Percentiles rank a stretch among this genome's conserved stretches.
Evolutionary conservation across 2,329 filamentous ascomycete species (phyloP).

Genomic region (Pseudonectria buxi): DNA sequence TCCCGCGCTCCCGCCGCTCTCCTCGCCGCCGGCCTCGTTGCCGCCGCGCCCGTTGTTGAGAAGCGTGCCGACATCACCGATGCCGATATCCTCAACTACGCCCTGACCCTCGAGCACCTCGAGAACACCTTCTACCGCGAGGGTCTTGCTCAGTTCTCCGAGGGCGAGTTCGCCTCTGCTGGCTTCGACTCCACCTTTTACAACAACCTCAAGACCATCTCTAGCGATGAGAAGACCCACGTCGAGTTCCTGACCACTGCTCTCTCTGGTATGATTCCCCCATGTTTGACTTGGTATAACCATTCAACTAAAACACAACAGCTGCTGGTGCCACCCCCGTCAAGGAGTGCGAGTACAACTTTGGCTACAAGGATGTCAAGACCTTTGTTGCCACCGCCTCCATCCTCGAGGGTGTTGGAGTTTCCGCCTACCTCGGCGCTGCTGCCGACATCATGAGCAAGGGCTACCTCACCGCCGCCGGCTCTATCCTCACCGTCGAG

Average conservation of each 20-base stretch:
- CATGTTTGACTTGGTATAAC: too few relatives aligned
- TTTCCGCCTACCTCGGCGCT: constrained; percentile 58
- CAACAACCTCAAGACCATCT: constrained; percentile 49
- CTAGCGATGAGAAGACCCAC: constrained; percentile 48
- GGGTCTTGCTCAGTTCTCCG: constrained; percentile 50
- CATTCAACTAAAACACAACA: too few relatives aligned
- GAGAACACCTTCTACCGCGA: constrained; percentile 58
- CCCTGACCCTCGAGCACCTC: constrained; percentile 46
- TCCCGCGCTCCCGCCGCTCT: too few relatives aligned
- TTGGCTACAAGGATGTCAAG: constrained; percentile 51
- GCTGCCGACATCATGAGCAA: constrained; percentile 53
- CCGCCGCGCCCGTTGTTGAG: too few relatives aligned
- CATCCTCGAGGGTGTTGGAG: constrained; percentile 59
- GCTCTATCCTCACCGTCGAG: constrained; percentile 57
- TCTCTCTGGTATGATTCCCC: constrained; percentile 18
- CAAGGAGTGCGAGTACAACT: constrained; percentile 49
- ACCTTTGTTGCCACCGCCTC: constrained; percentile 54
- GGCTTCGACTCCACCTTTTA: constrained; percentile 48
- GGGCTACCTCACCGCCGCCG: constrained; percentile 52
- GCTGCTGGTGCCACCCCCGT: constrained; percentile 42
- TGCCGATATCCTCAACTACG: constrained; percentile 38
- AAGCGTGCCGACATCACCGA: constrained; percentile 2
- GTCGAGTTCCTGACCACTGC: constrained; percentile 48
- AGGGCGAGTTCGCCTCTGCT: constrained; percentile 43
- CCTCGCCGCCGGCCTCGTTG: too few relatives aligned